Conservation (phyloP, 2,329 filamentous ascomycete species). For the Trichoderma endophyticum region DNA sequence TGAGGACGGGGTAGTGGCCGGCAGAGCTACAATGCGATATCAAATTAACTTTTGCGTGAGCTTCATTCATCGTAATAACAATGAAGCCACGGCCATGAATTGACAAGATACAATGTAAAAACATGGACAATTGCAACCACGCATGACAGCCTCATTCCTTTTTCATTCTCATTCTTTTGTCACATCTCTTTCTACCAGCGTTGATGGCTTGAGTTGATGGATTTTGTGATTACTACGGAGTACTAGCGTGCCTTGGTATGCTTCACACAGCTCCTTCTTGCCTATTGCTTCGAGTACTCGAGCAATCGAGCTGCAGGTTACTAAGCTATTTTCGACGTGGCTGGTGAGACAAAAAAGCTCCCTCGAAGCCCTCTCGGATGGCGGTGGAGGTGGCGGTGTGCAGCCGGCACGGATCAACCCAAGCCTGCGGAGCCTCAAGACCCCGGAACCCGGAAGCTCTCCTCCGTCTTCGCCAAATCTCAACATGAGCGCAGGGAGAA, state of each 20-base stretch:
- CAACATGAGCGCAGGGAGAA: neutral
- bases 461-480: neutral
- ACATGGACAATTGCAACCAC: neutral
- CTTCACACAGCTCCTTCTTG: neutral
- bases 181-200: neutral
- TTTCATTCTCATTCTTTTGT: neutral
- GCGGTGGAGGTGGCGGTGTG: conserved; percentile 3
- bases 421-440: neutral
- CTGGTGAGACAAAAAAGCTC: neutral
- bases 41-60: conserved; percentile 7
- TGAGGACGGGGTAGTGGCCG: conserved; percentile 32
- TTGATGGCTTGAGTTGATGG: neutral
- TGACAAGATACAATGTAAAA: neutral
- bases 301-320: neutral
- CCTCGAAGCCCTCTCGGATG: neutral
- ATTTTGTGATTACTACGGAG: neutral
- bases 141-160: neutral
- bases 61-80: conserved; percentile 13
- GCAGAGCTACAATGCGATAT: conserved; percentile 25
- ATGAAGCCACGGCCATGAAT: conserved; percentile 14
- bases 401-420: conserved; percentile 7
- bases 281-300: neutral
- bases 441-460: conserved; percentile 3
- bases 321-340: neutral
- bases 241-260: neutral